Conservation (phyloP, 148 eudicot genomes). For the Rhododendron ferrugineum region DNA sequence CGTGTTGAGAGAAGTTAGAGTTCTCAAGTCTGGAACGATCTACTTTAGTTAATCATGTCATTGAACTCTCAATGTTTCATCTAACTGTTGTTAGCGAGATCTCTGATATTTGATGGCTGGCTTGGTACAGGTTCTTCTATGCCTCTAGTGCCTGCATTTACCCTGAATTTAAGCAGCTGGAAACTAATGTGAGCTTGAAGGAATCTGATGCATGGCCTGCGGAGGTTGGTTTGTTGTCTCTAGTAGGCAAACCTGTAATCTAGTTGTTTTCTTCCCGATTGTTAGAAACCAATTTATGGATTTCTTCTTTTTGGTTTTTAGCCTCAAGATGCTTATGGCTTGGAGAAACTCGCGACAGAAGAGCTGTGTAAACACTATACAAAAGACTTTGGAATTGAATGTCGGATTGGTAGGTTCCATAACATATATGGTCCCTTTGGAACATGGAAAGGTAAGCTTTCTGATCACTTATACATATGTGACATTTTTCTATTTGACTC, state of each 20-base stretch:
- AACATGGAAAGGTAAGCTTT: slow-evolving; percentile 46
- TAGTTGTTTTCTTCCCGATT: background rate
- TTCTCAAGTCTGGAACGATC: background rate
- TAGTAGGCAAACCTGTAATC: background rate
- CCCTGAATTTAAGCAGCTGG: slow-evolving; percentile 60
- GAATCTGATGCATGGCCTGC: slow-evolving; percentile 62
- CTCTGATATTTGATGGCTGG: background rate
- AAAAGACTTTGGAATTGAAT: slow-evolving; percentile 36
- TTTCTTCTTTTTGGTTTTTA: slow-evolving; percentile 9
- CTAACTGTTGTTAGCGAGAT: background rate
- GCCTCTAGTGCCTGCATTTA: slow-evolving; percentile 59
- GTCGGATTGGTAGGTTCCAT: slow-evolving; percentile 52
- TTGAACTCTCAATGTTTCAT: background rate
- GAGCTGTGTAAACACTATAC: slow-evolving; percentile 38
- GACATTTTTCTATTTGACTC: background rate
- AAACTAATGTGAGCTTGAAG: slow-evolving; percentile 57
- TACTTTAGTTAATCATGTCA: background rate
- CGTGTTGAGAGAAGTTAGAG: background rate
- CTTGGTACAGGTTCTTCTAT: slow-evolving; percentile 36
- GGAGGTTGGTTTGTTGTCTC: slow-evolving; percentile 26
- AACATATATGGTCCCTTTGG: slow-evolving; percentile 56
- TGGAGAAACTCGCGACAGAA: slow-evolving; percentile 37
- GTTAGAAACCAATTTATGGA: background rate
- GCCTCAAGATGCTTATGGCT: slow-evolving; percentile 41
- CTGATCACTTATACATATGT: background rate